Base-by-base conservation (phyloP, 139 green algal genomes). In the Closterium sp. region DNA sequence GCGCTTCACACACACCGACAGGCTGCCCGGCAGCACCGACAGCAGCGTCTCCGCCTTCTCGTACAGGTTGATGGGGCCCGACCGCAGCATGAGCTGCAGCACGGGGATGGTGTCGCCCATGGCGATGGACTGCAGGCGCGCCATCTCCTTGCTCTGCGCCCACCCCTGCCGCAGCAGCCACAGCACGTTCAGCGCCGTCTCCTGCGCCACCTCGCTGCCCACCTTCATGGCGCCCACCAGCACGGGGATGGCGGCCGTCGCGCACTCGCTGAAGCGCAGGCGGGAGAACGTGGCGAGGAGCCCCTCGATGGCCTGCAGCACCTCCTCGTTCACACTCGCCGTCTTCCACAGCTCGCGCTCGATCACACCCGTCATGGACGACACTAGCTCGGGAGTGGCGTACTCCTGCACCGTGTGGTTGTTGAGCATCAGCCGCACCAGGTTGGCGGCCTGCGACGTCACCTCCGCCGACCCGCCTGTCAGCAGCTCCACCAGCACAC, bases 1-100 rank as follows among this genome's bases (percentile, higher is more conserved):
- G 27, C 28, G 27, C 90, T 93, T 93, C n/a, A 93, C 31, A 24
- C 85, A 91, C 50, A 93, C 90, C 22, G 30, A 50, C 21, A 93
- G 30, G 90, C 29, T 93, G 79, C 90, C 90, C 27, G 90, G 90
- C 32, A 93, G 85, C 50, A 93, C 32, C 29, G 85, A 27, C 42
- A 93, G 90, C 84, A 93, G 85, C 24, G 85, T 38, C 90, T 93
- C 90, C 31, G 90, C 90, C 30, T 89, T 87, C 90, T 93, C 85
- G 29, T 85, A 84, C 9, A 93, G 85, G 29, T 89, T 84, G 38
- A 91, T 73, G 32, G 89, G 89, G 13, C 90, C 90, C 11, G n/a
- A 88, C 6, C 85, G 90, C 50, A 86, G 62, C 70, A 93, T 91
- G 30, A 93, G 85, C 90, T 93, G 90, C 79, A 93, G 90, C 86